A percentile compares a stretch with the other conserved stretches of the same genome.
Evolutionary conservation across 306 rosid species (phyloP).

Genomic region (Medicago ruthenica): DNA sequence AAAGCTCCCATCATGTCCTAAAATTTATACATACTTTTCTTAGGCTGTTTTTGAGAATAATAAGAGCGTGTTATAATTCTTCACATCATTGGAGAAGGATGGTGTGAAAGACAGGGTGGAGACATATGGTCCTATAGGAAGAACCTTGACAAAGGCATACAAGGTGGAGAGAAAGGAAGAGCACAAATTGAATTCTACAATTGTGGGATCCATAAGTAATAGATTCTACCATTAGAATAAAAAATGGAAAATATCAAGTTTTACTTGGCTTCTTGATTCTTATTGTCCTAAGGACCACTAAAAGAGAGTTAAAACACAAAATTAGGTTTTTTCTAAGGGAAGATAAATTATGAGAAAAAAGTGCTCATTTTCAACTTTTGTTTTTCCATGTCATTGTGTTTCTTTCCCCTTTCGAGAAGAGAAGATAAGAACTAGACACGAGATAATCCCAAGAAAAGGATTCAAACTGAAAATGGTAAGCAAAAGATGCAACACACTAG

Average conservation of each 20-base stretch:
- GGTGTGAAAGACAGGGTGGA: not conserved
- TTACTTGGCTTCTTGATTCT: not conserved
- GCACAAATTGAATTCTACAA: not conserved
- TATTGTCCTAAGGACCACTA: not conserved
- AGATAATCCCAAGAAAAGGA: not conserved
- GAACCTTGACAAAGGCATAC: not conserved
- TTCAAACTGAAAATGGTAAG: not conserved
- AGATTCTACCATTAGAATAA: not conserved
- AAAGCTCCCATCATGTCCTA: too few species aligned
- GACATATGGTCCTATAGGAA: slow-evolving; percentile 1
- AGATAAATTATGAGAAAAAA: not conserved
- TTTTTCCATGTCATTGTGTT: not conserved
- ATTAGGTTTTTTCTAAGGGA: not conserved
- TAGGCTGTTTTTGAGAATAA: not conserved
- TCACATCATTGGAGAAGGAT: not conserved
- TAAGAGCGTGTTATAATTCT: not conserved
- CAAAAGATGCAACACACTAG: not conserved
- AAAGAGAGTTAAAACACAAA: not conserved
- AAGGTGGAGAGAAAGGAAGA: not conserved
- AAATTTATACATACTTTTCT: not conserved
- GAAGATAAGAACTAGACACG: not conserved
- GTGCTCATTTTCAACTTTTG: slow-evolving; percentile 3
- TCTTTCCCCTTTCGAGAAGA: not conserved
- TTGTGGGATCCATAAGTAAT: not conserved
- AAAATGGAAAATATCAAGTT: not conserved